Evolutionary conservation across 768 basidiomycete genomes (phyloP), one percentile per base, ranked within the genome.

Genomic region (Pluteus cervinus): DNA sequence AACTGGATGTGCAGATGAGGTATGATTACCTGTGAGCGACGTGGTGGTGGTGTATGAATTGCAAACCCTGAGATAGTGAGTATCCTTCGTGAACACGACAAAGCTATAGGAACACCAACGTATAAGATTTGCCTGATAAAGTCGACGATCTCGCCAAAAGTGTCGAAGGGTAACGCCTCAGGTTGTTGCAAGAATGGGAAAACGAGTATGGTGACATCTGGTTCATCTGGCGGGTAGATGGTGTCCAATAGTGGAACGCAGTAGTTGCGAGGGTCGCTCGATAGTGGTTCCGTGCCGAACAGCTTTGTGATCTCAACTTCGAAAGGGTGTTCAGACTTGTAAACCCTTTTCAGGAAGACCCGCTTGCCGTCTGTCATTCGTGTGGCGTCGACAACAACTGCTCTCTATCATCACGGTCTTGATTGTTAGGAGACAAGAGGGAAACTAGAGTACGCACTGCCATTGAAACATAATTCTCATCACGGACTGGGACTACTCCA

Each of bases 21-120:
- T 24, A 58, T n/a, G n/a, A n/a, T n/a, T n/a, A 58, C 60, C 60
- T 44, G 25, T 63, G 61, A 0, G 52, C 61, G 10, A 62, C 48
- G 6, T 29, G 44, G 20, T 62, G 42, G 4, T 45, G 7, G 9
- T 63, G 62, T 58, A 64, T 61, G 23, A 61, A 64, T n/a, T 50
- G 46, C 0, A 65, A 17, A 0, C 62, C 61, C 59, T 63, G 14
- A 1, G 7, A 4, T 25, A 4, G 29, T 25, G 15, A 11, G 14
- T 37, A 20, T 40, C 20, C 25, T 15, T 14, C 8, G n/a, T 10
- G 7, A 17, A 5, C 10, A 5, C 6, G n/a, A 14, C 5, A 16
- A 10, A 26, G 11, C 17, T 18, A 16, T 10, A 14, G 1, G 31
- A 22, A 9, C 5, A 21, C 28, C 24, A 33, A 53, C 58, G 43